phyloP scores from a whole-genome alignment of 805 yeast genomes.

The Yarrowia alimentaria region DNA sequence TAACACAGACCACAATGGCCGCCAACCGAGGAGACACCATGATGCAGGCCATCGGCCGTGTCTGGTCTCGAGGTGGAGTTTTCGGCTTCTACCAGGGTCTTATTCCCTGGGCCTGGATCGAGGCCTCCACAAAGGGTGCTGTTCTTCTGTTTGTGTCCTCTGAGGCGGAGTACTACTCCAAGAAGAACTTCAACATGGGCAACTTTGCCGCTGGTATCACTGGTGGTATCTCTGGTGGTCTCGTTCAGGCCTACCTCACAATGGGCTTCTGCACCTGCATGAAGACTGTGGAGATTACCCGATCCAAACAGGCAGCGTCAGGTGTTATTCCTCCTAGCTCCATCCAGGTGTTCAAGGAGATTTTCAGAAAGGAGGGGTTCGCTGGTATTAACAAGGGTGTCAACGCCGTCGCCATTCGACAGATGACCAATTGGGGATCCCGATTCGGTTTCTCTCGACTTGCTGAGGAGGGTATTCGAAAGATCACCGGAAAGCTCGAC shows the following conservation, averaged over 20 bases:
- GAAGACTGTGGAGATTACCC: constrained; percentile 97
- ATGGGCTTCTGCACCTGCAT: constrained; percentile 98
- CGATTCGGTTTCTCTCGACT: constrained; percentile 90
- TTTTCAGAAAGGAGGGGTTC: constrained; percentile 82
- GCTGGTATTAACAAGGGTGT: constrained; percentile 97
- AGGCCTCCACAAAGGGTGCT: constrained; percentile 98
- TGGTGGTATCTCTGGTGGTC: constrained; percentile 95
- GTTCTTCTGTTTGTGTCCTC: constrained; percentile 88
- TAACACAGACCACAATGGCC: constrained; percentile 85
- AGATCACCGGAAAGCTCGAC: constrained; percentile 55
- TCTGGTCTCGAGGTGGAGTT: constrained; percentile 92
- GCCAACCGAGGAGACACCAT: constrained; percentile 80
- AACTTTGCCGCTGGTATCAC: constrained; percentile 85
- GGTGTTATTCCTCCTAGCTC: constrained; percentile 75
- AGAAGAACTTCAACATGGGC: constrained; percentile 52
- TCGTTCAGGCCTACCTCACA: constrained; percentile 92
- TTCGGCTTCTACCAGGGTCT: constrained; percentile 94
- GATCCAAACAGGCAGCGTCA: constrained; percentile 67
- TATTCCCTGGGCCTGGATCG: constrained; percentile 99
- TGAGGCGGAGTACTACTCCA: constrained; percentile 81
- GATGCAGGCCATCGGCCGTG: constrained; percentile 63
- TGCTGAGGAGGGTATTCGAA: constrained; percentile 81
- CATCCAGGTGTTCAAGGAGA: constrained; percentile 81
- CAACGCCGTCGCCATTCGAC: constrained; percentile 98
- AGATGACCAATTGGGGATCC: constrained; percentile 99